Percentiles rank a stretch among this genome's conserved stretches.
Evolutionary conservation across 139 green algal species (phyloP).

Genomic region (Pedinophyceae sp.): DNA sequence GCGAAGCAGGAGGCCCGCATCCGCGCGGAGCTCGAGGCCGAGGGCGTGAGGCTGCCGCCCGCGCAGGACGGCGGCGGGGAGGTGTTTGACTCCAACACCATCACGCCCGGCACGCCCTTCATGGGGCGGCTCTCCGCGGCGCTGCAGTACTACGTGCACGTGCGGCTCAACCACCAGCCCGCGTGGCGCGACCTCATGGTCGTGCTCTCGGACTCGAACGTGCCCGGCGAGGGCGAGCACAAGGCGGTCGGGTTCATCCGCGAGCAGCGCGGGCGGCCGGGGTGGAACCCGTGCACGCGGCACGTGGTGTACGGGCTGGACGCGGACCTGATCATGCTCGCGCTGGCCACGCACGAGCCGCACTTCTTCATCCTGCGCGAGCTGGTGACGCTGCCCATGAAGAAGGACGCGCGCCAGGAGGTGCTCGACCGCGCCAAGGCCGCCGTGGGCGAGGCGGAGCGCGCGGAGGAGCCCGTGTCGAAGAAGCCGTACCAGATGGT

Average conservation of each 20-base stretch:
- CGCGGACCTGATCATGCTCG: constrained; percentile 97
- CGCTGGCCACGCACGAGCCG: constrained; percentile 79
- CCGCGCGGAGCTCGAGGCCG: not conserved
- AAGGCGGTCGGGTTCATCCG: constrained; percentile 92
- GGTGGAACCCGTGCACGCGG: constrained; percentile 62
- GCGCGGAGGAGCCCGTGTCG: constrained; percentile 1
- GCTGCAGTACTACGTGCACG: constrained; percentile 95
- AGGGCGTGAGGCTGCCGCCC: constrained; percentile 42
- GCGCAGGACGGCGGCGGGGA: constrained; percentile 51
- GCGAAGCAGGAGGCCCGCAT: constrained; percentile 47
- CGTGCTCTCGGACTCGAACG: constrained; percentile 76
- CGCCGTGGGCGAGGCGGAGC: constrained; percentile 10
- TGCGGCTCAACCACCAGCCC: constrained; percentile 73
- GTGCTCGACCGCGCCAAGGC: constrained; percentile 1
- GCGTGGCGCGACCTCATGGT: constrained; percentile 82
- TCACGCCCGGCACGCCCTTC: constrained; percentile 97
- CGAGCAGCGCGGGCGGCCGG: constrained; percentile 63
- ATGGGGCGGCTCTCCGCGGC: constrained; percentile 84
- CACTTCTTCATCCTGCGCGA: constrained; percentile 65
- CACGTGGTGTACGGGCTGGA: constrained; percentile 97
- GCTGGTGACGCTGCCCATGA: not conserved
- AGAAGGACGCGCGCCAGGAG: not conserved
- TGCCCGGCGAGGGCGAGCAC: constrained; percentile 95
- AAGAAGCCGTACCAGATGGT: constrained; percentile 89
- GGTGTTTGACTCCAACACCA: constrained; percentile 90